Evolutionary conservation across 176 grass and related monocot species (phyloP), one percentile per base, ranked within the genome.

Genomic region (Triticum monococcum): DNA sequence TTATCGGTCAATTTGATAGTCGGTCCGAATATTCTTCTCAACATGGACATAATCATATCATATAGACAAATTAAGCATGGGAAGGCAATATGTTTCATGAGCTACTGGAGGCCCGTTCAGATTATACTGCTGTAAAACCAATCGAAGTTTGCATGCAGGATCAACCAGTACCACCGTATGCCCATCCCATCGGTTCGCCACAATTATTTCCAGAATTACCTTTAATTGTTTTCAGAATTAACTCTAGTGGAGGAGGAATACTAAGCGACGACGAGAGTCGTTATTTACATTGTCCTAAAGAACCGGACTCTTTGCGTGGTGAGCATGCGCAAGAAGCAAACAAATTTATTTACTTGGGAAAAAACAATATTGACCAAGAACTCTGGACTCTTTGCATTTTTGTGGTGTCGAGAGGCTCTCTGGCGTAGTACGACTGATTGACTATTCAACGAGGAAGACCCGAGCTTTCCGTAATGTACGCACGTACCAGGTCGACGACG

Each of bases 401-500:
- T 28, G 28, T 22, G 16, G 28, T 12, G 31, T 12, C 1, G 12
- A 64, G 30, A 35, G 31, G 3, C 75, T 9, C 5, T 14, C 50
- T 9, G 17, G 40, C 65, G 64, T 32, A 12, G 13, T 32, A 25
- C 12, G 65, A 40, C 69, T 14, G n/a, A 30, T 16, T 30, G 12
- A 74, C 71, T 46, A 74, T 45, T 46, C 40, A 13, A 14, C 3
- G 38, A 73, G 43, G 43, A 30, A 52, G 24, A 43, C 16, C 24
- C 41, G 24, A 31, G 54, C 5, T 41, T 74, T 46, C 5, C 24
- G 36, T 24, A n/a, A n/a, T 38, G 17, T 0, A 0, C 3, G 12
- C 18, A 76, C 83, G 86, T 79, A 88, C 85, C 85, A 63, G 31
- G 23, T 77, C 20, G 40, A 46, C 46, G 38, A 6, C 69, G 45